Percentiles rank a stretch among this genome's conserved stretches.
Conservation (phyloP, 148 eudicot species). For the Persicaria tinctoria region DNA sequence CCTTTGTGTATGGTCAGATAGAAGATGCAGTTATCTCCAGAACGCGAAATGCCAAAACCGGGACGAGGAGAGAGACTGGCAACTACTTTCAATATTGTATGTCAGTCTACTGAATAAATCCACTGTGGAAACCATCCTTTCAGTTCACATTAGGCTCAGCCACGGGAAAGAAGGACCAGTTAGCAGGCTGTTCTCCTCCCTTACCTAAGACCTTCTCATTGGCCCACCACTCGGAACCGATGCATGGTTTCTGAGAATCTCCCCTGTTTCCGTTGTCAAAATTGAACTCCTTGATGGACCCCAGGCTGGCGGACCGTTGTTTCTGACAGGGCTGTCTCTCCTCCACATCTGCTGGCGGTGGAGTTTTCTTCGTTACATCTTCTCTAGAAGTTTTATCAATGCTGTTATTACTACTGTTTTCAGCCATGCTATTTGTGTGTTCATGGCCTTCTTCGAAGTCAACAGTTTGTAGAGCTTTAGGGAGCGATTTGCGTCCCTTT, state of each 20-base stretch:
- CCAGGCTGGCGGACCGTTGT: slow-evolving; percentile 64
- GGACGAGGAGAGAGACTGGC: not conserved
- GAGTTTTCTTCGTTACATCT: slow-evolving; percentile 17
- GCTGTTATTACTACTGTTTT: slow-evolving; percentile 7
- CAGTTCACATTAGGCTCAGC: slow-evolving; percentile 68
- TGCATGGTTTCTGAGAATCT: slow-evolving; percentile 31
- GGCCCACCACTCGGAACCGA: slow-evolving; percentile 78
- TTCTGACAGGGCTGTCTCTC: slow-evolving; percentile 46
- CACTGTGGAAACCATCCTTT: slow-evolving; percentile 2
- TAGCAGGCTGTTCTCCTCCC: slow-evolving; percentile 30
- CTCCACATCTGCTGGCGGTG: slow-evolving; percentile 24
- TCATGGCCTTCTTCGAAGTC: slow-evolving; percentile 18
- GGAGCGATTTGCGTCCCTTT: slow-evolving; percentile 43
- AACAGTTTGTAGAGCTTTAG: slow-evolving; percentile 30
- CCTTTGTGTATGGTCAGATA: not conserved
- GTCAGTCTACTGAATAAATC: not conserved
- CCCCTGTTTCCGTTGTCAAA: slow-evolving; percentile 61
- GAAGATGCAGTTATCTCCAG: not conserved
- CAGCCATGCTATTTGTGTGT: slow-evolving; percentile 17
- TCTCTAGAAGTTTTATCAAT: slow-evolving; percentile 19
- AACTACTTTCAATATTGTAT: not conserved
- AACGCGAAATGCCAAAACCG: not conserved
- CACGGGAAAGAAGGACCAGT: slow-evolving; percentile 91
- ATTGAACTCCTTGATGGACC: slow-evolving; percentile 80
- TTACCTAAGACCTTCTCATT: slow-evolving; percentile 55